phyloP scores from a whole-genome alignment of 345 rosid genomes.

The Eucalyptus leucophloia region DNA sequence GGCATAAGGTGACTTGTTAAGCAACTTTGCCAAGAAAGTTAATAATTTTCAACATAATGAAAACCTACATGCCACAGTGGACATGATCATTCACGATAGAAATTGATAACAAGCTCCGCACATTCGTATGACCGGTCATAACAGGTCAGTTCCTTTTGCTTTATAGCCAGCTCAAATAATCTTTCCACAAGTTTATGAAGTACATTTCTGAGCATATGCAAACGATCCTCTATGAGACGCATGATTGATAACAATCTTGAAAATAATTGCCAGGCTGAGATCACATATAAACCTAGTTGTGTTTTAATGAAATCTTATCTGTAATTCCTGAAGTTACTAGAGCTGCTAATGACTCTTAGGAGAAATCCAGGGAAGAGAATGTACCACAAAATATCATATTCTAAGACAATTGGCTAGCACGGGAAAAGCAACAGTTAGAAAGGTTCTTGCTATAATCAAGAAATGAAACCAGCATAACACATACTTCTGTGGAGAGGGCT shows the following conservation, averaged over 20 bases:
- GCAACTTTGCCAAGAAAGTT: background rate
- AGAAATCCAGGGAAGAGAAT: background rate
- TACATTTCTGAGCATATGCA: background rate
- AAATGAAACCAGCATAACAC: background rate
- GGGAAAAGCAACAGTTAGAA: background rate
- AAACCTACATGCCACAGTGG: background rate
- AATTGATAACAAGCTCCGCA: background rate
- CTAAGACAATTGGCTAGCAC: background rate
- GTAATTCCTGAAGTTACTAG: background rate
- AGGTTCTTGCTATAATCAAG: background rate
- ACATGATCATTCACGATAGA: background rate
- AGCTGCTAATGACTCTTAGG: background rate
- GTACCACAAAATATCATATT: background rate
- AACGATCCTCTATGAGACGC: background rate
- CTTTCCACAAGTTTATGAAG: background rate
- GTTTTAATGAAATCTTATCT: background rate
- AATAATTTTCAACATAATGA: background rate
- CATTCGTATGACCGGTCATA: background rate
- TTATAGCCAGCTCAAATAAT: background rate
- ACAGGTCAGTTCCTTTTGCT: background rate
- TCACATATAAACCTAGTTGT: background rate
- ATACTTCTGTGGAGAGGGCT: background rate
- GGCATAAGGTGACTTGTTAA: background rate
- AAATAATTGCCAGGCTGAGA: background rate
- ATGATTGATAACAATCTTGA: background rate